phyloP scores from a whole-genome alignment of 352 stramenopile genomes.

The Phytophthora europaea region DNA sequence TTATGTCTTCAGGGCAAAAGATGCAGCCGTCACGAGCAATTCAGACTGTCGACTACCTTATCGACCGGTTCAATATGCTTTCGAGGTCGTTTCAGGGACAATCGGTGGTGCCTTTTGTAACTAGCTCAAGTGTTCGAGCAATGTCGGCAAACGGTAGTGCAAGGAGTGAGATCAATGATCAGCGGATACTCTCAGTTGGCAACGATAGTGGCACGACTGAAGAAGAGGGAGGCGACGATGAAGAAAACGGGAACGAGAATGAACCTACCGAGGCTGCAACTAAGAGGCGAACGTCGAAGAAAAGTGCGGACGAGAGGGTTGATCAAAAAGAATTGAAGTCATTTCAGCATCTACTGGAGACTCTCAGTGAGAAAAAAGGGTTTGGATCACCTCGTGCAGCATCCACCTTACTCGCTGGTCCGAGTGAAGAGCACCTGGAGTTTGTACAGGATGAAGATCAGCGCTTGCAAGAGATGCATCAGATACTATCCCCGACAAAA shows the following conservation, averaged over 20 bases:
- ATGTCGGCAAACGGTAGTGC: neutral
- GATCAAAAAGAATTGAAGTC: slow-evolving; percentile 33
- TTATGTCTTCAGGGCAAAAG: slow-evolving; percentile 79
- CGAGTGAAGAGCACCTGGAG: slow-evolving; percentile 46
- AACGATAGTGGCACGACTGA: slow-evolving; percentile 15
- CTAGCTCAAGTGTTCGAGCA: neutral
- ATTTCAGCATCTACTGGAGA: slow-evolving; percentile 69
- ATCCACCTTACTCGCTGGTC: slow-evolving; percentile 48
- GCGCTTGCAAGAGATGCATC: slow-evolving; percentile 36
- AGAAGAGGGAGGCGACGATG: slow-evolving; percentile 14
- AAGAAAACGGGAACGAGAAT: neutral
- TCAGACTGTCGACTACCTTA: slow-evolving; percentile 72
- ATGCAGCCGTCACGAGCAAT: slow-evolving; percentile 65
- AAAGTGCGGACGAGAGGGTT: slow-evolving; percentile 2
- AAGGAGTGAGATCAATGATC: slow-evolving; percentile 4
- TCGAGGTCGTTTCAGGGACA: slow-evolving; percentile 47
- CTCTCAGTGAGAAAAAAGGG: slow-evolving; percentile 44
- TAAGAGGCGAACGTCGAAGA: slow-evolving; percentile 17
- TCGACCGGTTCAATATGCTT: slow-evolving; percentile 74
- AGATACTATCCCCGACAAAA: slow-evolving; percentile 22
- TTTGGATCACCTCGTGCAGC: slow-evolving; percentile 10
- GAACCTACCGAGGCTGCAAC: neutral
- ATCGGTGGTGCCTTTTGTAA: neutral
- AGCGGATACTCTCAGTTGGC: slow-evolving; percentile 3
- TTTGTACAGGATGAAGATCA: slow-evolving; percentile 60